Percentiles rank a stretch among this genome's conserved stretches.
Evolutionary conservation across 106 monocot species (phyloP).

Genomic region (Apostasia ramifera): DNA sequence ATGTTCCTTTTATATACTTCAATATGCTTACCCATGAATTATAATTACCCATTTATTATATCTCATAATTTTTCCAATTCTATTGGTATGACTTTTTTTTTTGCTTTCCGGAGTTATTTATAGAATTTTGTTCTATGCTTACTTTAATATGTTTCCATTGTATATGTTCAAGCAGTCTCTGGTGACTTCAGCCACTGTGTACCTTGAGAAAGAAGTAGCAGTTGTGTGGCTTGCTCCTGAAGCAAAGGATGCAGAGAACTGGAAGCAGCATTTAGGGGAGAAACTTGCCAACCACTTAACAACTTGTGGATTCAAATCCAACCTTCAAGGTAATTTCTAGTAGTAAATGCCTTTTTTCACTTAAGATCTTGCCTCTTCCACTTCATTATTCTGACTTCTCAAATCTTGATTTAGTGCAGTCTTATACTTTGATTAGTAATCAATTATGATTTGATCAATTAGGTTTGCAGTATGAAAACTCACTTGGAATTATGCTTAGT

Average conservation of each 20-base stretch:
- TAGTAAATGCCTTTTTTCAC: background rate
- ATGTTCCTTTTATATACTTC: too few species aligned
- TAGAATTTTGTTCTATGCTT: too few species aligned
- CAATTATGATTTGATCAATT: too few species aligned
- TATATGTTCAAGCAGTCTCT: conserved; percentile 17
- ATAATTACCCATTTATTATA: background rate
- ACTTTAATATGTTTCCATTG: too few species aligned
- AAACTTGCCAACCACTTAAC: conserved; percentile 46
- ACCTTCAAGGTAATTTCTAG: conserved; percentile 26
- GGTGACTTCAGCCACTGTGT: conserved; percentile 36
- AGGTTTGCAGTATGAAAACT: too few species aligned
- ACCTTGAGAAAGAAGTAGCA: conserved; percentile 33
- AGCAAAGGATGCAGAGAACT: conserved; percentile 26
- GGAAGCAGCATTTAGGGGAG: conserved; percentile 36
- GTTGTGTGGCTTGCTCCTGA: conserved; percentile 33
- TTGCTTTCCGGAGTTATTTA: background rate
- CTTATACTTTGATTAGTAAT: too few species aligned
- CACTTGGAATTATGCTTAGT: too few species aligned
- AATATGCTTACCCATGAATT: background rate
- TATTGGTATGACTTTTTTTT: background rate
- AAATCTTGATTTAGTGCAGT: too few species aligned
- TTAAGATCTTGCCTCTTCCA: background rate
- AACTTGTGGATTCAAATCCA: conserved; percentile 51
- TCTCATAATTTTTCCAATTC: background rate
- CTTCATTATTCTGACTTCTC: too few species aligned